These are phyloP conservation scores for Scedosporium aurantiacum DNA, from an alignment of 2,329 filamentous ascomycete species.

Conservation along the genomic window DNA sequence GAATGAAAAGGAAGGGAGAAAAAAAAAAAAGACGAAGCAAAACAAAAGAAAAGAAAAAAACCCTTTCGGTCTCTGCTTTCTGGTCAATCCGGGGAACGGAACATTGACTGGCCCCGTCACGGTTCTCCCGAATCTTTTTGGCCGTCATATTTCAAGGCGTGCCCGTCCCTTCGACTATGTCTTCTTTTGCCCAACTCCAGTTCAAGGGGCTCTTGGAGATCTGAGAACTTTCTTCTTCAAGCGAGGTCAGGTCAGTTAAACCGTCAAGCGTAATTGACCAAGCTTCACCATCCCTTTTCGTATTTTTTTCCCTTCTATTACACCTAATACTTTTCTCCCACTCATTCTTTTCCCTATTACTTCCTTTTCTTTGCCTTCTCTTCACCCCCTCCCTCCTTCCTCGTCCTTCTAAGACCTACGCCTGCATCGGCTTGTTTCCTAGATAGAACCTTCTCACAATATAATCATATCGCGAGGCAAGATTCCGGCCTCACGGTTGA, in stretches of 20 bases:
- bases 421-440: neutral
- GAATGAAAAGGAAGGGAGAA: neutral
- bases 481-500: too few relatives aligned
- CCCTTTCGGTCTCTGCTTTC: neutral
- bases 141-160: neutral
- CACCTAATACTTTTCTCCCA: neutral
- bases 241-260: neutral
- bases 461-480: neutral
- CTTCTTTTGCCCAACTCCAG: neutral
- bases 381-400: neutral
- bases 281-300: neutral
- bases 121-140: neutral
- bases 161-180: neutral
- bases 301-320: constrained; percentile 1
- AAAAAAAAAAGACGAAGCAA: neutral
- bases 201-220: neutral
- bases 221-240: neutral
- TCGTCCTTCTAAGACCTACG: neutral
- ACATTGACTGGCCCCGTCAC: constrained; percentile 1
- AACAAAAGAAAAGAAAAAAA: neutral
- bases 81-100: constrained; percentile 3
- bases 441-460: neutral
- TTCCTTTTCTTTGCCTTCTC: neutral
- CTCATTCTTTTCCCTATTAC: neutral
- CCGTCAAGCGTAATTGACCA: neutral